Evolutionary conservation across 176 grass and related monocot genomes (phyloP).

Genomic region (Avena sativa): DNA sequence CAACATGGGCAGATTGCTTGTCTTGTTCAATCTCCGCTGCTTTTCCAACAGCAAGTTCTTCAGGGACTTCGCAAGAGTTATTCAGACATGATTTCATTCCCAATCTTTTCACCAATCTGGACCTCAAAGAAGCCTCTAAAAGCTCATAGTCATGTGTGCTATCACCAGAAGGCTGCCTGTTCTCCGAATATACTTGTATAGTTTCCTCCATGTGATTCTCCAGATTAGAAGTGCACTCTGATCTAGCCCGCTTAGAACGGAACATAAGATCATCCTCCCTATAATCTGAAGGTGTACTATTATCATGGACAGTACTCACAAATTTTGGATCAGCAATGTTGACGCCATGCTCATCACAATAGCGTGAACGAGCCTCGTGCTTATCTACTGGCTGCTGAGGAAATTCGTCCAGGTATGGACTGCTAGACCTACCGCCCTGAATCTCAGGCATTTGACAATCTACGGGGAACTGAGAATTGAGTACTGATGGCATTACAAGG

Average conservation of each 20-base stretch:
- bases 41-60: conserved; percentile 53
- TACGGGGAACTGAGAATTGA: conserved; percentile 42
- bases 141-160: conserved; percentile 72
- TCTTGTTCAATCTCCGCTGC: conserved; percentile 35
- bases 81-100: conserved; percentile 60
- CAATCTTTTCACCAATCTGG: conserved; percentile 78
- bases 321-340: conserved; percentile 55
- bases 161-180: conserved; percentile 53
- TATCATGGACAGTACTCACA: conserved; percentile 48
- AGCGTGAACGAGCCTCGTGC: conserved; percentile 54
- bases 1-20: conserved; percentile 44
- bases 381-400: conserved; percentile 55
- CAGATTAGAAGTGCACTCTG: conserved; percentile 40
- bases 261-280: conserved; percentile 58
- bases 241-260: conserved; percentile 44
- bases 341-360: conserved; percentile 50
- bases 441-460: conserved; percentile 55
- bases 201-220: conserved; percentile 60
- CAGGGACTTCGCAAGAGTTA: conserved; percentile 45
- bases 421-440: conserved; percentile 54
- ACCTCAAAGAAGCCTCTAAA: conserved; percentile 94
- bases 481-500: conserved; percentile 52
- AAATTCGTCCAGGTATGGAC: conserved; percentile 44
- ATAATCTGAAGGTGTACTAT: conserved; percentile 51
- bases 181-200: conserved; percentile 45